These are phyloP conservation scores for Pseudonitzschia delicatissima DNA, from an alignment of 108 stramenopile species.

Conservation along the genomic window DNA sequence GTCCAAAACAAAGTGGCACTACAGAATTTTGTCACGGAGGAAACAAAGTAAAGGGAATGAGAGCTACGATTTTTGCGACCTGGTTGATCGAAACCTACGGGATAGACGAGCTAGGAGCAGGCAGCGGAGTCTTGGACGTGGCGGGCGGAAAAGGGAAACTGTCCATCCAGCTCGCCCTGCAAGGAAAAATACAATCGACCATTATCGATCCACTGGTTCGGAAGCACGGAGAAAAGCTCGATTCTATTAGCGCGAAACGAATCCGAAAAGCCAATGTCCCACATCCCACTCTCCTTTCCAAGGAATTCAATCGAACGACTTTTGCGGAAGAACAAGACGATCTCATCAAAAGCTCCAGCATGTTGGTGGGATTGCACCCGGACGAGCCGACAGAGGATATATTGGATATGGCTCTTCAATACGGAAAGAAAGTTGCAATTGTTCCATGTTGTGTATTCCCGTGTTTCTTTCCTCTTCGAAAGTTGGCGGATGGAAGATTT, in stretches of 20 bases:
- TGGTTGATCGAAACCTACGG: conserved; percentile 49
- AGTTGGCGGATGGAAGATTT: conserved; percentile 14
- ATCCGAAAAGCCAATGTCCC: conserved; percentile 25
- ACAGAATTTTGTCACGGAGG: conserved; percentile 46
- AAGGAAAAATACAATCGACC: conserved; percentile 48
- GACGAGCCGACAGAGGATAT: conserved; percentile 75
- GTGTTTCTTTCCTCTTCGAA: conserved; percentile 48
- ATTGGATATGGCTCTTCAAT: conserved; percentile 52
- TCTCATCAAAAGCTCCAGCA: conserved; percentile 18
- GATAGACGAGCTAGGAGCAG: conserved; percentile 11
- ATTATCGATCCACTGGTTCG: conserved; percentile 66
- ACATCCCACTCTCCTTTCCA: conserved; percentile 13
- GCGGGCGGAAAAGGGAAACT: conserved; percentile 77
- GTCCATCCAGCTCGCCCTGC: conserved; percentile 50
- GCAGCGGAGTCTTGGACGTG: conserved; percentile 47
- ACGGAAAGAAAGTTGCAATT: conserved; percentile 46
- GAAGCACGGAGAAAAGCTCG: conserved; percentile 37
- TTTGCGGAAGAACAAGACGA: conserved; percentile 23
- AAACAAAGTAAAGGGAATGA: conserved; percentile 43
- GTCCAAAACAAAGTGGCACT: background rate
- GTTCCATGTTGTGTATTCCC: conserved; percentile 75
- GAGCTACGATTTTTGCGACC: conserved; percentile 61
- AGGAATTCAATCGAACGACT: conserved; percentile 22
- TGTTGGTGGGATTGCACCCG: conserved; percentile 68
- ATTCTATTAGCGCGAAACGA: conserved; percentile 30